Evolutionary conservation across 1,139 yeast species (phyloP).

Genomic region (Meyerozyma guilliermondii): DNA sequence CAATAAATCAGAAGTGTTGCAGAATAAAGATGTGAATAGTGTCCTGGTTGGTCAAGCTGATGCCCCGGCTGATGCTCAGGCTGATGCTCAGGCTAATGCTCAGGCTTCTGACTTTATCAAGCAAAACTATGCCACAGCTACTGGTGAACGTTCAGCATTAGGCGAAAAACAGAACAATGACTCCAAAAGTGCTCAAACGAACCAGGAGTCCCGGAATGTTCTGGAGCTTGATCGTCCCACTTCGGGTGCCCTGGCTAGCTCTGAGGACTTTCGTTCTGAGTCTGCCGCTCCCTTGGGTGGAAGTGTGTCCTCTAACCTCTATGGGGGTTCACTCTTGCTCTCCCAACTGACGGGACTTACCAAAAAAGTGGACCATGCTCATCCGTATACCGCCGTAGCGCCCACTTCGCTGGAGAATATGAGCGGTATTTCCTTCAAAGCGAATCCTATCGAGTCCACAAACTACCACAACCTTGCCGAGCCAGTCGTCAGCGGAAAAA

Average conservation of each 20-base stretch:
- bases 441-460: constrained; percentile 24
- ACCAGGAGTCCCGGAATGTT: background rate
- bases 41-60: background rate
- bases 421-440: constrained; percentile 35
- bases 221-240: background rate
- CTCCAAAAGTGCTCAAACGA: background rate
- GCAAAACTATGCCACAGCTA: too few relatives aligned
- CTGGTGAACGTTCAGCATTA: too few relatives aligned
- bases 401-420: constrained; percentile 5
- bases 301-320: constrained; percentile 4
- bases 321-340: constrained; percentile 3
- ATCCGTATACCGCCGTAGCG: background rate
- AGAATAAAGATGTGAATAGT: background rate
- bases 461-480: constrained; percentile 20
- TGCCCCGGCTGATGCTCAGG: too few relatives aligned
- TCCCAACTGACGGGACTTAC: constrained; percentile 2
- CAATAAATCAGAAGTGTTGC: background rate
- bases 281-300: constrained; percentile 24
- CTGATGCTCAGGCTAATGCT: too few relatives aligned
- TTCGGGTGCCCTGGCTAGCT: background rate
- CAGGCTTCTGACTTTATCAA: too few relatives aligned
- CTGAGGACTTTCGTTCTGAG: background rate
- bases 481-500: constrained; percentile 32
- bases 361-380: background rate
- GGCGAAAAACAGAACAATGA: too few relatives aligned